A percentile compares a stretch with the other conserved stretches of the same genome.
Evolutionary conservation across 768 basidiomycete genomes (phyloP).

Genomic region (Hortiboletus campestris): DNA sequence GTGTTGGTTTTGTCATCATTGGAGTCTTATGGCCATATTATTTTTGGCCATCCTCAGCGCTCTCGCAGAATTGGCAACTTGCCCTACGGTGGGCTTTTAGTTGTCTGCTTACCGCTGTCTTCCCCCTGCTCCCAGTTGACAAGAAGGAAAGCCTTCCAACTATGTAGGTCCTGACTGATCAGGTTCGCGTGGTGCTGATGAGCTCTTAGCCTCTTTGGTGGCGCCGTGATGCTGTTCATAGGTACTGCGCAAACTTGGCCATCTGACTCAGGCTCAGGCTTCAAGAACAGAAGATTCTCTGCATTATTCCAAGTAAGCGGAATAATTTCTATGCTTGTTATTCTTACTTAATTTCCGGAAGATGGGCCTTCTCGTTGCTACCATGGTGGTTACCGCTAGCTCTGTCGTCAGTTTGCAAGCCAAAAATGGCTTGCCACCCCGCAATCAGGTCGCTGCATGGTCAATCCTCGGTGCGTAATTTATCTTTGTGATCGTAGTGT

Average conservation of each 20-base stretch:
- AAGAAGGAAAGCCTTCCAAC: constrained; percentile 57
- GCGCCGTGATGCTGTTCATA: constrained; percentile 40
- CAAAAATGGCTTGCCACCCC: constrained; percentile 61
- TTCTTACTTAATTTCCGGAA: constrained; percentile 20
- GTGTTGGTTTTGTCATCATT: constrained; percentile 56
- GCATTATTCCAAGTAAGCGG: constrained; percentile 24
- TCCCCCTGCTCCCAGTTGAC: constrained; percentile 71
- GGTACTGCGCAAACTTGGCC: constrained; percentile 26
- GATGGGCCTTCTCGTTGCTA: constrained; percentile 43
- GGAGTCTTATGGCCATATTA: constrained; percentile 64
- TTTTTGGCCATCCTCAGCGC: constrained; percentile 43
- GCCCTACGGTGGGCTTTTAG: constrained; percentile 43
- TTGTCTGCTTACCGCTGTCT: constrained; percentile 58
- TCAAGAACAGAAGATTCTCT: constrained; percentile 4
- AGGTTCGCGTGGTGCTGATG: constrained; percentile 6
- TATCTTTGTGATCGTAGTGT: background rate
- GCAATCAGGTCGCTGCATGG: constrained; percentile 68
- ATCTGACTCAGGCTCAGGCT: background rate
- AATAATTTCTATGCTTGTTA: background rate
- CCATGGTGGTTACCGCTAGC: constrained; percentile 53
- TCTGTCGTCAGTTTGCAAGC: constrained; percentile 62
- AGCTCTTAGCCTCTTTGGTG: constrained; percentile 45
- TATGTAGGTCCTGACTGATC: constrained; percentile 50
- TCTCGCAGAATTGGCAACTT: constrained; percentile 27
- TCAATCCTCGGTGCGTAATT: constrained; percentile 51